These are phyloP conservation scores for Kurtzmaniella natalensis DNA, from an alignment of 1,139 yeast genomes.

Conservation along the genomic window DNA sequence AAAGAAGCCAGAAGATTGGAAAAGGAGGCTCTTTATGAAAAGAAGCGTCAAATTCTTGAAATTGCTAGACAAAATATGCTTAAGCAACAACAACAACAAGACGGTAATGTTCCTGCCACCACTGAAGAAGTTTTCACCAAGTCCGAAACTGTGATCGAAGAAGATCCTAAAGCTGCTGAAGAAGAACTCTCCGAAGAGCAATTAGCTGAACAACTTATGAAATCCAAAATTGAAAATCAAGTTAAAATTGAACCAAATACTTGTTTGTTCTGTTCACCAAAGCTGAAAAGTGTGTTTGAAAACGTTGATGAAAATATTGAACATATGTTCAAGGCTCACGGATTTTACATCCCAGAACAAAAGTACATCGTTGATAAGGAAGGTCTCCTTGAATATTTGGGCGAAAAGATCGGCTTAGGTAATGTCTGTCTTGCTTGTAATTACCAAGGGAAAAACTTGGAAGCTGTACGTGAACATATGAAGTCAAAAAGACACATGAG, in stretches of 20 bases:
- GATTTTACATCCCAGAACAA: constrained; percentile 82
- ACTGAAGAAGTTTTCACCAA: constrained; percentile 11
- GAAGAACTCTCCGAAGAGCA: constrained; percentile 36
- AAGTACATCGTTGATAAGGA: constrained; percentile 61
- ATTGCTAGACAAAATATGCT: constrained; percentile 56
- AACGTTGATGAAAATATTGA: constrained; percentile 58
- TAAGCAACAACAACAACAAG: constrained; percentile 13
- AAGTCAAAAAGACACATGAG: constrained; percentile 78
- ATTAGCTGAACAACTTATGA: constrained; percentile 47
- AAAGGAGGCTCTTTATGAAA: constrained; percentile 59
- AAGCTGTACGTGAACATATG: constrained; percentile 91
- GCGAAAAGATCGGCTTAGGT: constrained; percentile 82
- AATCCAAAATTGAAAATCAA: constrained; percentile 53
- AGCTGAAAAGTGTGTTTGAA: constrained; percentile 31
- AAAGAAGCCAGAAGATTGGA: constrained; percentile 63
- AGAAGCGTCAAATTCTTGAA: constrained; percentile 57
- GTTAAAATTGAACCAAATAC: constrained; percentile 69
- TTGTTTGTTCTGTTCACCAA: constrained; percentile 73
- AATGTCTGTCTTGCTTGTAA: constrained; percentile 79
- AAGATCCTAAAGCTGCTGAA: constrained; percentile 10
- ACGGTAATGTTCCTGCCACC: constrained; percentile 8
- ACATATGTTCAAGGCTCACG: constrained; percentile 77
- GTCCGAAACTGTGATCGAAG: constrained; percentile 8
- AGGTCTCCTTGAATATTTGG: constrained; percentile 72
- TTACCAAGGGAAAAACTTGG: constrained; percentile 78